A percentile compares a stretch with the other conserved stretches of the same genome.
These are phyloP conservation scores for Endocladia muricata DNA, from an alignment of 31 red algal species.

Conservation along the genomic window DNA sequence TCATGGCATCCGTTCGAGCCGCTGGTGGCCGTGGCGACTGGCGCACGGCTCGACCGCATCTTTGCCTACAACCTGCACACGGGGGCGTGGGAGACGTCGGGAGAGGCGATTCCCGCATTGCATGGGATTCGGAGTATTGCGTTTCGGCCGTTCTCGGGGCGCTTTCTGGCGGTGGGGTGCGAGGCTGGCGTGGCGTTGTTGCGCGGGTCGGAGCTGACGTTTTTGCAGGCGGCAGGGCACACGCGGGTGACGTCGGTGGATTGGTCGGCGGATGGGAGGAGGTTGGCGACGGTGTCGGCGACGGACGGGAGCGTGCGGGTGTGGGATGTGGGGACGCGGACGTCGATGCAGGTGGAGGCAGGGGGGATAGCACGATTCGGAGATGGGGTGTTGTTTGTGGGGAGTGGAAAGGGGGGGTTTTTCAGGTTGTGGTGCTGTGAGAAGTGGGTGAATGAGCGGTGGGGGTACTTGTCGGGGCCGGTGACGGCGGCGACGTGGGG, in stretches of 20 bases:
- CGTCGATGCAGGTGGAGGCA: constrained; percentile 30
- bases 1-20: constrained; percentile 61
- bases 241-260: constrained; percentile 44
- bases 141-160: constrained; percentile 60
- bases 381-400: constrained; percentile 45
- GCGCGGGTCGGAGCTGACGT: constrained; percentile 7
- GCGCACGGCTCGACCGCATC: constrained; percentile 41
- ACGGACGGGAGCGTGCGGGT: constrained; percentile 34
- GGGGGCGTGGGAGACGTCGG: constrained; percentile 26
- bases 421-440: constrained; percentile 46
- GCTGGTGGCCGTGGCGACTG: constrained; percentile 46
- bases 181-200: constrained; percentile 29
- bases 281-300: constrained; percentile 34
- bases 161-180: constrained; percentile 58
- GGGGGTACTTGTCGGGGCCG: constrained; percentile 63
- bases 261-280: constrained; percentile 57
- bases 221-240: constrained; percentile 11
- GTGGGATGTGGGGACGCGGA: constrained; percentile 56
- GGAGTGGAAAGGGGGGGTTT: constrained; percentile 5
- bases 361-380: constrained; percentile 43
- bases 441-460: constrained; percentile 48
- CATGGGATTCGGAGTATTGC: constrained; percentile 27
- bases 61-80: constrained; percentile 48
- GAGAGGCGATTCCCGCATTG: background rate
- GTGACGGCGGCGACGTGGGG: constrained; percentile 44